A percentile compares a stretch with the other conserved stretches of the same genome.
Evolutionary conservation across 2,329 filamentous ascomycete genomes (phyloP).

Genomic region (Amauroascus niger): DNA sequence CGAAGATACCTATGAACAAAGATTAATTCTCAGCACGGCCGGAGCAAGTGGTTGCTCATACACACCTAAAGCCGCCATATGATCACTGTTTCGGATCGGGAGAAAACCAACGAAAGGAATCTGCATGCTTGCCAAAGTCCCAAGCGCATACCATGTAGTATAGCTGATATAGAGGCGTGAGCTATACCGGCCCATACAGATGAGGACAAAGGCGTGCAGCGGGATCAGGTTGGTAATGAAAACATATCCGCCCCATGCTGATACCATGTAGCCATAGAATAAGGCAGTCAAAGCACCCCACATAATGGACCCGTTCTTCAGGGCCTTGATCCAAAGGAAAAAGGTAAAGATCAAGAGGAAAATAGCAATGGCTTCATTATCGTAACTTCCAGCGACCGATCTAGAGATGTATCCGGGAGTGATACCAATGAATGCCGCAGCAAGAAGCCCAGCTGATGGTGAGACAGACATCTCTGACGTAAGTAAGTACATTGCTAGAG

Average conservation of each 20-base stretch:
- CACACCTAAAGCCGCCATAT: constrained; percentile 90
- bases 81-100: constrained; percentile 92
- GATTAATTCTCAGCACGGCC: constrained; percentile 18
- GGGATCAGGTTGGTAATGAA: constrained; percentile 98
- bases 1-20: constrained; percentile 67
- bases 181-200: constrained; percentile 96
- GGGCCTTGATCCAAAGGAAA: constrained; percentile 96
- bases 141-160: constrained; percentile 94
- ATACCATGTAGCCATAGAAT: constrained; percentile 99
- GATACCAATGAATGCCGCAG: constrained; percentile 95
- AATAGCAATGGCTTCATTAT: constrained; percentile 98
- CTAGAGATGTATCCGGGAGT: constrained; percentile 94
- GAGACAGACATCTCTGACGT: constrained; percentile 97
- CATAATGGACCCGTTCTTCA: constrained; percentile 92
- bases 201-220: constrained; percentile 83
- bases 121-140: constrained; percentile 96
- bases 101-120: constrained; percentile 97
- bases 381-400: constrained; percentile 95
- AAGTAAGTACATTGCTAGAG: constrained; percentile 84
- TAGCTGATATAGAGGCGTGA: constrained; percentile 90
- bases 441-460: constrained; percentile 85
- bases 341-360: constrained; percentile 98
- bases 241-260: constrained; percentile 97
- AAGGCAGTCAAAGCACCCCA: constrained; percentile 91
- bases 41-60: constrained; percentile 10